Conservation (phyloP, 768 basidiomycete genomes). For the Tulasnella sp. region DNA sequence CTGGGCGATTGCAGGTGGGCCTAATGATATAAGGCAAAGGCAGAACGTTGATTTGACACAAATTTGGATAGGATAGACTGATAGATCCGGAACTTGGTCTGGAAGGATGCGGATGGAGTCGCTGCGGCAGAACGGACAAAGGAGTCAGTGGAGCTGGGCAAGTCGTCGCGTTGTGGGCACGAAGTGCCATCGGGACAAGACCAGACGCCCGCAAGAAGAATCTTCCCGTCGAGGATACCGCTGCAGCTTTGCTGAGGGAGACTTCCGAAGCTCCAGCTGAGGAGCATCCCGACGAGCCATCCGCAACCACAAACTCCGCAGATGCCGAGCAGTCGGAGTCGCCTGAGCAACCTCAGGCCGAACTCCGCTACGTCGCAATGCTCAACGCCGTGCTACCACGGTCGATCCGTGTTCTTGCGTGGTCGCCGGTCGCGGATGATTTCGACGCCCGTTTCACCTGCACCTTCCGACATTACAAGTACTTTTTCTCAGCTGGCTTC, state of each 20-base stretch:
- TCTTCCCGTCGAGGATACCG: neutral
- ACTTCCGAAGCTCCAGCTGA: neutral
- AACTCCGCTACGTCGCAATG: constrained; percentile 71
- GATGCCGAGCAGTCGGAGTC: neutral
- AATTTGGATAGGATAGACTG: constrained; percentile 51
- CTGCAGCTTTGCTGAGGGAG: constrained; percentile 35
- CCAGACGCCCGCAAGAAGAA: constrained; percentile 28
- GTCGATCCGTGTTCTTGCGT: constrained; percentile 86
- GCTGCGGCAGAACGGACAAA: constrained; percentile 90
- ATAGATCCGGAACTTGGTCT: constrained; percentile 70
- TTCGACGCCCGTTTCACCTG: constrained; percentile 93
- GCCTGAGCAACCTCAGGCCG: constrained; percentile 37
- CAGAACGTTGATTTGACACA: too few species aligned
- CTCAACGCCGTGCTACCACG: constrained; percentile 86
- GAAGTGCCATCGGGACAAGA: constrained; percentile 54
- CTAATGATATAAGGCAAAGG: neutral
- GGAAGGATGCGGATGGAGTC: constrained; percentile 85
- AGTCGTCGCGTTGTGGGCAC: constrained; percentile 86
- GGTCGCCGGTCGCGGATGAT: constrained; percentile 75
- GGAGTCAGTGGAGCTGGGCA: constrained; percentile 95
- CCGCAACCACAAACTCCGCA: neutral
- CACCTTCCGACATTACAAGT: constrained; percentile 89
- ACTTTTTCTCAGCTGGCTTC: constrained; percentile 69
- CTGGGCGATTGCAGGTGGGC: constrained; percentile 47
- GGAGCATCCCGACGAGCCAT: neutral